Conservation (phyloP, 257 asterid species). For the Solanum okadae region DNA sequence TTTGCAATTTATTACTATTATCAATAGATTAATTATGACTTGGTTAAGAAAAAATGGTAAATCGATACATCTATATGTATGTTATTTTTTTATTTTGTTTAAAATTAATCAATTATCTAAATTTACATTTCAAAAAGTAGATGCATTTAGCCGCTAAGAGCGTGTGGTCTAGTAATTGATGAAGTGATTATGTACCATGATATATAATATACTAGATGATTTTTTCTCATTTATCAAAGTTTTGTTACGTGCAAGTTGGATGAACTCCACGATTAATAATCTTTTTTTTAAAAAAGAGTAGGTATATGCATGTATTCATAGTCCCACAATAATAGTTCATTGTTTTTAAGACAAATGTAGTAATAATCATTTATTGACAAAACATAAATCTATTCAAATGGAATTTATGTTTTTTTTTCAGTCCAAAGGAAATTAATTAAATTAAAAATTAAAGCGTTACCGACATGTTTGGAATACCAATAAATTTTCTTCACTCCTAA, state of each 20-base stretch:
- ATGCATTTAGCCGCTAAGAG: background rate
- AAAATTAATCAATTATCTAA: background rate
- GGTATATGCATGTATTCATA: background rate
- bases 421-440: background rate
- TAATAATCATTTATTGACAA: background rate
- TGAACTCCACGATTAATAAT: background rate
- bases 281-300: background rate
- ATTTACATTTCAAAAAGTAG: background rate
- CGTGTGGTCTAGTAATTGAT: background rate
- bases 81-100: background rate
- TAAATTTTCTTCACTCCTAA: background rate
- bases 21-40: background rate
- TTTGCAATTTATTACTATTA: background rate
- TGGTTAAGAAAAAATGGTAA: background rate
- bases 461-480: background rate
- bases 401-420: background rate
- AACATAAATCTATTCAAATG: background rate
- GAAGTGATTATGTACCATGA: background rate
- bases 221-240: fast-evolving
- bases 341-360: background rate
- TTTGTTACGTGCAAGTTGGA: background rate
- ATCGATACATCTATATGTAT: too few species aligned
- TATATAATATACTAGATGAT: background rate
- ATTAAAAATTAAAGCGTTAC: background rate
- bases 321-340: background rate